Conservation (phyloP, 1,284 basidiomycete genomes). For the Tylopilus sp. region DNA sequence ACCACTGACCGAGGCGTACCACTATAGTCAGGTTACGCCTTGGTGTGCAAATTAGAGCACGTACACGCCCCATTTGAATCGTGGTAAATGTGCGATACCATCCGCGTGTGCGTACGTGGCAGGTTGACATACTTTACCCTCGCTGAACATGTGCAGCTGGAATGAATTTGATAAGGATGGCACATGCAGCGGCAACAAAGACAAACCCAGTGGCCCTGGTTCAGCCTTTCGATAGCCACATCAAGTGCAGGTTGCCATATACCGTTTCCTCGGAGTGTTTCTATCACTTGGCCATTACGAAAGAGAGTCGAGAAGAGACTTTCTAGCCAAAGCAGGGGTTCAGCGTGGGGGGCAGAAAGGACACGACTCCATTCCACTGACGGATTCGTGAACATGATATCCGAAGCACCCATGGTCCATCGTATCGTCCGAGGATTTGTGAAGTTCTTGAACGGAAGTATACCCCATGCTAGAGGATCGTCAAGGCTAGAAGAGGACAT, state of each 20-base stretch:
- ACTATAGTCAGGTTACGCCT: background rate
- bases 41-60: conserved; percentile 36
- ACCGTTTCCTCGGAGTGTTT: conserved; percentile 87
- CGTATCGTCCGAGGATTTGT: conserved; percentile 60
- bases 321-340: conserved; percentile 36
- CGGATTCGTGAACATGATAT: conserved; percentile 96
- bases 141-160: conserved; percentile 91
- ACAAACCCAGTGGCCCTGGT: conserved; percentile 80
- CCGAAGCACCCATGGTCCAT: conserved; percentile 88
- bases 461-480: conserved; percentile 80
- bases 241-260: conserved; percentile 90
- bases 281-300: conserved; percentile 85
- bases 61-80: conserved; percentile 97
- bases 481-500: conserved; percentile 50
- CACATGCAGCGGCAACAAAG: background rate
- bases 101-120: conserved; percentile 45
- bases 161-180: conserved; percentile 6
- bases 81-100: conserved; percentile 50
- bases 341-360: conserved; percentile 5
- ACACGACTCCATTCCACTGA: conserved; percentile 37
- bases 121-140: conserved; percentile 88
- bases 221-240: conserved; percentile 72
- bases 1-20: conserved; percentile 47
- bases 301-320: conserved; percentile 84
- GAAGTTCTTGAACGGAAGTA: conserved; percentile 66